Evolutionary conservation across 495 filamentous ascomycete genomes (phyloP), one percentile per base, ranked within the genome.

Genomic region (Penicillium argentinense): DNA sequence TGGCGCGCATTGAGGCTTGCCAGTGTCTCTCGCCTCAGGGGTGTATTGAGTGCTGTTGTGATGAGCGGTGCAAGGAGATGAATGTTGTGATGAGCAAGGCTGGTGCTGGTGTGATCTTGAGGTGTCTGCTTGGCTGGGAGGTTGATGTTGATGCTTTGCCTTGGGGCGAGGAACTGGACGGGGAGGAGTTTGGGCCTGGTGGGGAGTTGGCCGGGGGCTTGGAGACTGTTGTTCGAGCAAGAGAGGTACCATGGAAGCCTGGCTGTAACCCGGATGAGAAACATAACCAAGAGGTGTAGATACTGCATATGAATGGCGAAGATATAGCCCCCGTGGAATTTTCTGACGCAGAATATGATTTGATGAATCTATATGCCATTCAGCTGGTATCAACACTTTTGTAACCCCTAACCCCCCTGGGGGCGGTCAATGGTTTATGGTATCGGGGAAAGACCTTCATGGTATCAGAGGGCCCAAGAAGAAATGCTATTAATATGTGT

Each of bases 81-180:
- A 96, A 96, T 60, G 79, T 87, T 56, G 91, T 97, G 1, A 90
- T 96, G 87, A 91, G 88, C 57, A 97, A 97, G 68, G 87, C 85
- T 4, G 93, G 95, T 0, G 83, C 85, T 9, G 78, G 75, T 36
- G 89, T 97, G 21, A 82, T 97, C 32, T 64, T 97, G 51, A 83
- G 81, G 61, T 79, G 77, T 42, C 58, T 97, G 51, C 63, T 97
- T 45, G 84, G 84, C 9, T 75, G 78, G 73, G 81, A 88, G 42
- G 69, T 80, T 45, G 80, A 88, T 53, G 86, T 96, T 38, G 87
- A 95, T 19, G 70, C 73, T 14, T 66, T 96, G 64, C 89, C 89
- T 1, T 95, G 88, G 84, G 90, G 88, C 0, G 81, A 82, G 23
- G 86, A 88, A 51, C 51, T 59, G 9, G 62, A 62, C 12, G 56